Base-by-base conservation (phyloP, 2,329 filamentous ascomycete species). In the Aspergillus pseudonomiae region DNA sequence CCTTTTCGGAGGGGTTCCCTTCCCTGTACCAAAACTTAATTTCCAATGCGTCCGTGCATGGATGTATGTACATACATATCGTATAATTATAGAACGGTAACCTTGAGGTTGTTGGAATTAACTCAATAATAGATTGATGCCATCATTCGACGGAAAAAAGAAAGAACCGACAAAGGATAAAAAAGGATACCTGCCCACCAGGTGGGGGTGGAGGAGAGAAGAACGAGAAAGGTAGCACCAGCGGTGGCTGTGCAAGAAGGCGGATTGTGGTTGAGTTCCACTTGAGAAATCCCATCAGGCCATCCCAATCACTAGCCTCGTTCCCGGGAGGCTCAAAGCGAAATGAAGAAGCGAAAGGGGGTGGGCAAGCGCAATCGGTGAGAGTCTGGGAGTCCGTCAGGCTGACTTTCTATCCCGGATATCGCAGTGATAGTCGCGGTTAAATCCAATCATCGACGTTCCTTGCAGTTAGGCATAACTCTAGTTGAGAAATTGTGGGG, bases 331-430 rank as follows among this genome's bases (percentile, higher is more conserved):
- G 26, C 21, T 59, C 21, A 46, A 45, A 59, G 30, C 6, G 16
- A 19, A 34, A 45, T 57, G 21, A 58, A 36, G 28, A 19, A n/a
- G 19, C 10, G 16, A 30, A 32, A 21, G 11, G 36, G 19, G 19
- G 36, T 19, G 28, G 21, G 28, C 21, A n/a, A 28, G 16, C 24
- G 32, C 10, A 39, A 58, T 48, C 45, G 45, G 45, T 28, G 45
- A 46, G 14, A 50, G 26, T 24, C 12, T 28, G 41, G 19, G n/a
- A 50, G 26, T 24, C 12, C 41, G 43, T 63, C 52, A 63, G 61
- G 61, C 61, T 46, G 59, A 61, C 26, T 46, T 32, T 24, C 59
- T 39, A 52, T 57, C 54, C 28, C 55, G 46, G 55, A 46, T 57
- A 50, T 57, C 24, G 52, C 30, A 61, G 14, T 61, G 59, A 57